These are phyloP conservation scores for Fusarium sp. DNA, from an alignment of 2,329 filamentous ascomycete genomes.

Conservation along the genomic window DNA sequence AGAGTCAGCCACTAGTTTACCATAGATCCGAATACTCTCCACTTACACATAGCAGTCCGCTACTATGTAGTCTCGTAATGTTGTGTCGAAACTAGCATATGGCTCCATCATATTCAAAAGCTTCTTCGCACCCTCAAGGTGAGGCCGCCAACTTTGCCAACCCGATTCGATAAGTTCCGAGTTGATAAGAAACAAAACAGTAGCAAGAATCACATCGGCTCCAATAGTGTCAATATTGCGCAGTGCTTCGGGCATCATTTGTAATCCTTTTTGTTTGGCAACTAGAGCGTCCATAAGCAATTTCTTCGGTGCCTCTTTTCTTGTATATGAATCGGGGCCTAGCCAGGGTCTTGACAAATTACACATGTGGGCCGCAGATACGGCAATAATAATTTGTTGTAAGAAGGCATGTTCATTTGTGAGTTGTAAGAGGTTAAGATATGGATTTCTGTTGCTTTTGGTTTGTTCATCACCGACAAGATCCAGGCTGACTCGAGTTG, in stretches of 20 bases:
- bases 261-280: slow-evolving; percentile 58
- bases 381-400: slow-evolving; percentile 59
- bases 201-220: slow-evolving; percentile 57
- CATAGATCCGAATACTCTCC: not conserved
- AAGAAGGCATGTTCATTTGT: slow-evolving; percentile 55
- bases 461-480: slow-evolving; percentile 60
- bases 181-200: slow-evolving; percentile 62
- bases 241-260: slow-evolving; percentile 55
- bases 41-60: slow-evolving; percentile 60
- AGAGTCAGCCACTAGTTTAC: slow-evolving; percentile 1
- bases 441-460: slow-evolving; percentile 57
- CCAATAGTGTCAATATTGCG: slow-evolving; percentile 52
- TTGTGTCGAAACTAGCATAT: slow-evolving; percentile 47
- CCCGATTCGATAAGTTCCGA: slow-evolving; percentile 62
- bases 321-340: slow-evolving; percentile 46
- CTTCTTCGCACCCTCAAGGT: slow-evolving; percentile 58
- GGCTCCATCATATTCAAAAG: slow-evolving; percentile 56
- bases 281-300: slow-evolving; percentile 56
- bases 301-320: slow-evolving; percentile 45
- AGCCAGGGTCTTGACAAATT: slow-evolving; percentile 46
- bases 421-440: slow-evolving; percentile 57
- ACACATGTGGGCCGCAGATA: slow-evolving; percentile 60
- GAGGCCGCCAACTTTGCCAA: slow-evolving; percentile 58
- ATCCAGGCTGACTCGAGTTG: slow-evolving; percentile 62
- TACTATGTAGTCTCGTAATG: slow-evolving; percentile 57